Evolutionary conservation across 306 rosid species (phyloP).

Genomic region (Gleditsia sinensis): DNA sequence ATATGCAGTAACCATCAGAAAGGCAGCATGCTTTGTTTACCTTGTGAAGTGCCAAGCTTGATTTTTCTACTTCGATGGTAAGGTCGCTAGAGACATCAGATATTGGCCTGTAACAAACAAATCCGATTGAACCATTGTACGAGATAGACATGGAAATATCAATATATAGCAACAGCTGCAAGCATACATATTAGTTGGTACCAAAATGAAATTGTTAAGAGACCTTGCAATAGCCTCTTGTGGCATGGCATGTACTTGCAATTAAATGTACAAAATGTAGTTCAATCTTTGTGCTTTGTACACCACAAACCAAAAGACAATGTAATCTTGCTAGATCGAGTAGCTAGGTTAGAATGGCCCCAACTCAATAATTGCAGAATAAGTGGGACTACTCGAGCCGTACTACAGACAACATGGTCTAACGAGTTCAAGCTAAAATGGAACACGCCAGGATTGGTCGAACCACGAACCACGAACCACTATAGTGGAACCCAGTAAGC

Average conservation of each 20-base stretch:
- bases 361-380: slow-evolving; percentile 43
- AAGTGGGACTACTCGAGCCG: slow-evolving; percentile 37
- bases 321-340: slow-evolving; percentile 28
- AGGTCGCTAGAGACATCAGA: slow-evolving; percentile 81
- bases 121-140: slow-evolving; percentile 19
- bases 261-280: not conserved
- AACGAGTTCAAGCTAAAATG: slow-evolving; percentile 3
- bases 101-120: slow-evolving; percentile 63
- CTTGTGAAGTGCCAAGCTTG: slow-evolving; percentile 77
- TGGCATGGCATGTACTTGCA: slow-evolving; percentile 23
- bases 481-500: not conserved
- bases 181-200: slow-evolving; percentile 33
- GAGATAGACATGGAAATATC: slow-evolving; percentile 20
- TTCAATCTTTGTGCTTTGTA: not conserved
- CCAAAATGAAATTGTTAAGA: slow-evolving; percentile 19
- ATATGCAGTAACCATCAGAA: not conserved
- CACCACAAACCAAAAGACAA: slow-evolving; percentile 34
- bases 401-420: slow-evolving; percentile 16
- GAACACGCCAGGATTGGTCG: slow-evolving; percentile 6
- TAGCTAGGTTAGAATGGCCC: slow-evolving; percentile 34
- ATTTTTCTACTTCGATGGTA: slow-evolving; percentile 61
- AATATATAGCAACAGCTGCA: slow-evolving; percentile 4
- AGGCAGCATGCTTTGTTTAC: slow-evolving; percentile 31
- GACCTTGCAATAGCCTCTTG: slow-evolving; percentile 27
- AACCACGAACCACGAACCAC: slow-evolving; percentile 12